Conservation (phyloP, 2,329 filamentous ascomycete genomes). For the Paramyrothecium sp. region DNA sequence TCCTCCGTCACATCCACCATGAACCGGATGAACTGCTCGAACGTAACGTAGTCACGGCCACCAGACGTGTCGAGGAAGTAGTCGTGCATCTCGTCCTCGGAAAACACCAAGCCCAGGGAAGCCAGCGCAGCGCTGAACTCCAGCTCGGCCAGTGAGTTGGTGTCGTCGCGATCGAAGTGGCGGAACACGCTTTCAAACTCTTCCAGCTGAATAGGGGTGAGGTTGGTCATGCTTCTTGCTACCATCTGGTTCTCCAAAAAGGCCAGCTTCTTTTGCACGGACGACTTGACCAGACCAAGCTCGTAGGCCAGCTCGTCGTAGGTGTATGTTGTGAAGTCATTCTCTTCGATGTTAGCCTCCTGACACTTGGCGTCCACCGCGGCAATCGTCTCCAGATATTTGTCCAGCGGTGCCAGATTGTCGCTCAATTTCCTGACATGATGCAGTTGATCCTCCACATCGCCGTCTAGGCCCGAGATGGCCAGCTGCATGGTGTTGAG, state of each 20-base stretch:
- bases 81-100: constrained; percentile 96
- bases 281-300: constrained; percentile 84
- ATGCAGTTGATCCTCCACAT: constrained; percentile 89
- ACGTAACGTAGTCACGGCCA: constrained; percentile 78
- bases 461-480: constrained; percentile 94
- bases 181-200: constrained; percentile 98
- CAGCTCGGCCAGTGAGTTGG: constrained; percentile 85
- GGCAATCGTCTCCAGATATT: constrained; percentile 85
- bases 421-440: constrained; percentile 84
- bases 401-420: constrained; percentile 84
- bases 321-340: constrained; percentile 99
- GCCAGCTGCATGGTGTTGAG: constrained; percentile 93
- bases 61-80: constrained; percentile 87
- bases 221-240: constrained; percentile 95
- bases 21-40: constrained; percentile 98
- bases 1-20: constrained; percentile 99
- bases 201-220: constrained; percentile 96
- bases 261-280: constrained; percentile 91
- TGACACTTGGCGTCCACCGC: constrained; percentile 84
- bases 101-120: constrained; percentile 93
- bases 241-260: constrained; percentile 99
- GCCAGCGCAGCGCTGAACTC: constrained; percentile 95
- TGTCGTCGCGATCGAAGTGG: constrained; percentile 92
- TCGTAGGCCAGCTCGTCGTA: constrained; percentile 97
- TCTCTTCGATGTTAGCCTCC: constrained; percentile 98